Conservation (phyloP, 352 stramenopile genomes). For the Globisporangium mamillatum region DNA sequence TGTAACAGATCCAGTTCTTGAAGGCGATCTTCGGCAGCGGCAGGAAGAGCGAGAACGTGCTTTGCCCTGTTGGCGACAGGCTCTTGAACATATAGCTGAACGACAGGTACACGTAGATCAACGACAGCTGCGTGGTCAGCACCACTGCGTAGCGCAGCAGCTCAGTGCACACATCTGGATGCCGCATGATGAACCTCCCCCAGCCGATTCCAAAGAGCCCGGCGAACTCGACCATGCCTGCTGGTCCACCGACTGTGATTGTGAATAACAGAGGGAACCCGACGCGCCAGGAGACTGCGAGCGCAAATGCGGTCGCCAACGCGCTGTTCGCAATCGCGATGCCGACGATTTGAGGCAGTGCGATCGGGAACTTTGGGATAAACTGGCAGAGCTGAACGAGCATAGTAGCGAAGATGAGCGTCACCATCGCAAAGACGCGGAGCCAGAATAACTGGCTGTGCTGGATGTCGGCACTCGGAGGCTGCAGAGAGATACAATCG, state of each 20-base stretch:
- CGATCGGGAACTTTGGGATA: neutral
- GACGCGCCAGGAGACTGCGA: neutral
- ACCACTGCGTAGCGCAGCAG: conserved; percentile 8
- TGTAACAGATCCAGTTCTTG: conserved; percentile 12
- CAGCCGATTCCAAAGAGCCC: neutral
- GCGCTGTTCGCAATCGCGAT: neutral
- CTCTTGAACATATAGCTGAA: conserved; percentile 30
- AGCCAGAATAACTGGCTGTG: conserved; percentile 5
- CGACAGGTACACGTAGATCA: conserved; percentile 27
- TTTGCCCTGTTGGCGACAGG: conserved; percentile 13
- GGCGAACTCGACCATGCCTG: neutral
- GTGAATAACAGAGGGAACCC: neutral
- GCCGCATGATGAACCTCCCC: neutral
- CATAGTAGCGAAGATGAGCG: neutral
- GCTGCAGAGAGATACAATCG: conserved; percentile 8
- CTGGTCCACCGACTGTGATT: neutral
- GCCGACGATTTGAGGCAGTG: neutral
- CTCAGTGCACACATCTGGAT: neutral
- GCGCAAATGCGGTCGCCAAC: neutral
- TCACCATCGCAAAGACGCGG: neutral
- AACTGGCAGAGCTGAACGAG: neutral
- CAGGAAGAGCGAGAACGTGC: conserved; percentile 24
- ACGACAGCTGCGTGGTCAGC: conserved; percentile 15
- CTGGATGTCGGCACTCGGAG: neutral
- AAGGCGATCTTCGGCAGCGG: conserved; percentile 23